Conservation (phyloP, 1,284 basidiomycete species). For the Omphalotus olearius region DNA sequence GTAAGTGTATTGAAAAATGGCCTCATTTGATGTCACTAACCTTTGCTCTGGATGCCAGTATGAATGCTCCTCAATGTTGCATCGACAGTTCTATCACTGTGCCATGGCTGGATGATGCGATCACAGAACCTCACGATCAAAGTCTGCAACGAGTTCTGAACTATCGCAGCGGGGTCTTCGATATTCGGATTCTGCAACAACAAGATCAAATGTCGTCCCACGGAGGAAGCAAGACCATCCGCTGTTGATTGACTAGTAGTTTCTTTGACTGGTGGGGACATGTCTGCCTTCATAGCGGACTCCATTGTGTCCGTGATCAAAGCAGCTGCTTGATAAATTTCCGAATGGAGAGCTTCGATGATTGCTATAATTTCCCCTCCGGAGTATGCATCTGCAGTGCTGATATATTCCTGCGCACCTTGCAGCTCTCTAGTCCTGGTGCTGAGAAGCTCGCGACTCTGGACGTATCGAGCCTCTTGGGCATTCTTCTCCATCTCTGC, state of each 20-base stretch:
- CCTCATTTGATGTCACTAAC: background rate
- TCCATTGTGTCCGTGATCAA: constrained; percentile 30
- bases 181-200: background rate
- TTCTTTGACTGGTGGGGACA: background rate
- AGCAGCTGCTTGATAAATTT: constrained; percentile 30
- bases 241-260: background rate
- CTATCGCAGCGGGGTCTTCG: background rate
- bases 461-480: background rate
- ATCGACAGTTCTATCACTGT: background rate
- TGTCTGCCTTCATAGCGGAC: background rate
- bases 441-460: constrained; percentile 19
- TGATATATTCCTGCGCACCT: constrained; percentile 31
- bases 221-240: background rate
- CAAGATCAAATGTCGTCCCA: background rate
- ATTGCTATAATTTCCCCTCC: constrained; percentile 28
- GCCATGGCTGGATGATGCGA: background rate
- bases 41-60: background rate
- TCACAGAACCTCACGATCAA: background rate
- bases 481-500: too few relatives aligned
- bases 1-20: background rate
- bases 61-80: background rate
- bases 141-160: constrained; percentile 6
- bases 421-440: constrained; percentile 31
- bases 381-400: constrained; percentile 26
- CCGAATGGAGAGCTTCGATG: constrained; percentile 28